Base-by-base conservation (phyloP, 805 yeast species). In the Starmerella powellii region DNA sequence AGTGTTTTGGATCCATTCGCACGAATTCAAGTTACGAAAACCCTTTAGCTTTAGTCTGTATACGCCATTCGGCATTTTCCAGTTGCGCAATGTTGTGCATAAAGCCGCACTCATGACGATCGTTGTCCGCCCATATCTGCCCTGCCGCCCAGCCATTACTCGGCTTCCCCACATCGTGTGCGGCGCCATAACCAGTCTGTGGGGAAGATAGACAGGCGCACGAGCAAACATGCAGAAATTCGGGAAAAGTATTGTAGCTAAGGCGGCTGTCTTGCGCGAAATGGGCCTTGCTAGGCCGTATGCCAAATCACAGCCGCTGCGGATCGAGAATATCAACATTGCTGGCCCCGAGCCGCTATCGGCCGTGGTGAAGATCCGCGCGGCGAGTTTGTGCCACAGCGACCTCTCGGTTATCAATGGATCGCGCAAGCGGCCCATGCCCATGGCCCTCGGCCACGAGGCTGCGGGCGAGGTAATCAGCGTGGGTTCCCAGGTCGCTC, bases 381-480 rank as follows among this genome's bases (percentile, higher is more conserved):
- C 81, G 66, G 84, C 96, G 23, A 97, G 96, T 63, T 95, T 91
- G 34, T 91, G 98, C 63, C 97, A 91, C 68, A 91, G 97, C 33
- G 98, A 91, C 62, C 96, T 97, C 26, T 91, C 80, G 69, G 88
- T 97, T 11, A 71, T 91, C 53, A 80, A 94, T 38, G 98, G 97
- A 47, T 74, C 70, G 45, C 91, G 97, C 41, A 95, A 87, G 67
- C 97, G 97, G 55, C 84, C 81, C 4, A 88, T 91, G 75, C 98
- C 98, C 15, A 80, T 78, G 30, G 69, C 91, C 46, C 70, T 91
- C 57, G 98, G 98, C 47, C 98, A 91, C 64, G 98, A 91, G 65
- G 97, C 97, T 64, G 95, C 95, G 29, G 98, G 97, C 59, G 71
- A 85, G 50, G 97, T 91, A 30, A 95, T 87, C 68, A 74, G 85